phyloP scores from a whole-genome alignment of 352 stramenopile species.

The Phytophthora hybrid region DNA sequence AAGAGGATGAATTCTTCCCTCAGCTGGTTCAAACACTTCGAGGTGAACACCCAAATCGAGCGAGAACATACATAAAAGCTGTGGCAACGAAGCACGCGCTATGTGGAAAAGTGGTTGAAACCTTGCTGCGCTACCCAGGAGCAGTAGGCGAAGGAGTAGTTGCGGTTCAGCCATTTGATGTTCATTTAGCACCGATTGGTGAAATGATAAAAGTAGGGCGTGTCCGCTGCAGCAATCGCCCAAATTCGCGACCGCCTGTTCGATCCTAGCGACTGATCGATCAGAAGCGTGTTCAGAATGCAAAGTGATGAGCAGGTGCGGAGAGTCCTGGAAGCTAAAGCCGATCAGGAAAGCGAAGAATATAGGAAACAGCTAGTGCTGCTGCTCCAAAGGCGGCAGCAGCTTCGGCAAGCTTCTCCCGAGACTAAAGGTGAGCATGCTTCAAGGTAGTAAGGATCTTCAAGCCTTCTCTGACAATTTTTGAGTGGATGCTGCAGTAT shows the following conservation, averaged over 20 bases:
- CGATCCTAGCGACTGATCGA: slow-evolving; percentile 1
- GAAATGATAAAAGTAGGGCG: slow-evolving; percentile 52
- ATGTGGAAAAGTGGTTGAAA: slow-evolving; percentile 50
- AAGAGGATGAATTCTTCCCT: slow-evolving; percentile 72
- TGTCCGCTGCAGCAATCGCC: slow-evolving; percentile 21
- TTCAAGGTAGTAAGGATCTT: not conserved
- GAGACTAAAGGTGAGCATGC: slow-evolving; percentile 25
- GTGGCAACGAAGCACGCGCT: slow-evolving; percentile 52
- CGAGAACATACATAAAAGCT: slow-evolving; percentile 64
- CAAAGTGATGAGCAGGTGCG: slow-evolving; percentile 51
- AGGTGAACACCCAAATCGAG: slow-evolving; percentile 62
- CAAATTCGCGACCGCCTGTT: slow-evolving; percentile 27
- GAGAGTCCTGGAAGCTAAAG: slow-evolving; percentile 28
- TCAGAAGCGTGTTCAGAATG: slow-evolving; percentile 40
- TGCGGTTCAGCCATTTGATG: slow-evolving; percentile 46
- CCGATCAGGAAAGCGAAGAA: slow-evolving; percentile 38
- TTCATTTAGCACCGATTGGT: slow-evolving; percentile 44
- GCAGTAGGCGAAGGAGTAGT: slow-evolving; percentile 48
- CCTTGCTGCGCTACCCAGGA: slow-evolving; percentile 47
- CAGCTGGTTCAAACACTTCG: slow-evolving; percentile 69
- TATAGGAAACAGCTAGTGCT: slow-evolving; percentile 53
- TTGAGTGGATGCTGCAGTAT: slow-evolving; percentile 1
- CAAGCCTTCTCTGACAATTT: not conserved
- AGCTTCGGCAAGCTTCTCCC: slow-evolving; percentile 34
- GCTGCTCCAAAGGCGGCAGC: slow-evolving; percentile 50